These are phyloP conservation scores for Fraxinus latifolia DNA, from an alignment of 305 asterid species.

Conservation along the genomic window DNA sequence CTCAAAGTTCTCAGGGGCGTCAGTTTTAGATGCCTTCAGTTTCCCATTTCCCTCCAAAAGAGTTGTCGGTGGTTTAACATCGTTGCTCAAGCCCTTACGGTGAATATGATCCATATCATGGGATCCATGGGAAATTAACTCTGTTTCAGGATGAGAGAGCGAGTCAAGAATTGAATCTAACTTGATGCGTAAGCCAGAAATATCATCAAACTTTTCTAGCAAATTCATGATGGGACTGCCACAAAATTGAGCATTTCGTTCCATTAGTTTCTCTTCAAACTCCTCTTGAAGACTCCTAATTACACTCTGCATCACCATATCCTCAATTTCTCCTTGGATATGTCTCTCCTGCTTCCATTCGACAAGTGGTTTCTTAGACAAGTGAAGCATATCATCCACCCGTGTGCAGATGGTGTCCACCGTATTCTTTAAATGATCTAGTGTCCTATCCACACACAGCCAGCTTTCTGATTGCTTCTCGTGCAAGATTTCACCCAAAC, in stretches of 20 bases:
- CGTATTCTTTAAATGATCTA: conserved; percentile 43
- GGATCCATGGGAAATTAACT: conserved; percentile 57
- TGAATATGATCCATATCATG: conserved; percentile 55
- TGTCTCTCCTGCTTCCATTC: conserved; percentile 43
- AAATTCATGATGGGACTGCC: conserved; percentile 35
- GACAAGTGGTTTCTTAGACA: conserved; percentile 38
- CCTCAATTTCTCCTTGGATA: conserved; percentile 45
- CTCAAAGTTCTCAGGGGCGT: conserved; percentile 54
- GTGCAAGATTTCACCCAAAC: conserved; percentile 49
- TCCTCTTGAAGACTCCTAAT: conserved; percentile 42
- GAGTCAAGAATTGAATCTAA: conserved; percentile 60
- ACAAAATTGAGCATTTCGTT: conserved; percentile 36
- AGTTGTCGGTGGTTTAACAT: conserved; percentile 29
- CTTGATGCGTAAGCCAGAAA: conserved; percentile 50
- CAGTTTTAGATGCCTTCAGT: conserved; percentile 37
- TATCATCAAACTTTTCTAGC: conserved; percentile 56
- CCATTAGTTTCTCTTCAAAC: conserved; percentile 42
- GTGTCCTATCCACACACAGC: conserved; percentile 35
- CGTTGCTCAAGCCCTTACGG: conserved; percentile 38
- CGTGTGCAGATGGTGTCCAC: conserved; percentile 40
- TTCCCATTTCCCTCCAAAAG: conserved; percentile 54
- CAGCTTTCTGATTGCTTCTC: conserved; percentile 46
- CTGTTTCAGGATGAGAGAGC: conserved; percentile 47
- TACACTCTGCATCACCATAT: conserved; percentile 45
- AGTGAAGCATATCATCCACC: conserved; percentile 37